Base-by-base conservation (phyloP, 257 asterid genomes). In the Solanum chiquidenum region DNA sequence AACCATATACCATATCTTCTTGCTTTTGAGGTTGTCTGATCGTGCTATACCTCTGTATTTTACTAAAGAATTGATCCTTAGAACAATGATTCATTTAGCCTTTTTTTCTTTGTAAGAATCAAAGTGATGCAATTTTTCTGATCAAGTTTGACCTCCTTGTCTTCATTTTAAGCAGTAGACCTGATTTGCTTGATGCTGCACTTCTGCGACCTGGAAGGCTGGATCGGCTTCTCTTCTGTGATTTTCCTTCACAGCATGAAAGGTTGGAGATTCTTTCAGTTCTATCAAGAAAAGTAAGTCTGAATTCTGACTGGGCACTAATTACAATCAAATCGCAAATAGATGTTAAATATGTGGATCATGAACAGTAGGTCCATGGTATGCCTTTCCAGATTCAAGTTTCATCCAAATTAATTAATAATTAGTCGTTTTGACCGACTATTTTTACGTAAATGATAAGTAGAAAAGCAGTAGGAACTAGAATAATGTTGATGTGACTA, bases 131-230 rank as follows among this genome's bases (percentile, higher is more conserved):
- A 49, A 49, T 49, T 82, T 31, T 52, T 49, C 20, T 82, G 44
- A 49, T 49, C 86, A 82, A 82, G 68, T 46, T 82, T 82, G 86
- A 49, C 69, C 69, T 27, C 82, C 34, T 25, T 72, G 85, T 68
- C 85, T 90, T 86, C 83, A 90, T 87, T 52, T 44, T 66, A 34
- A 76, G 88, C 88, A 95, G 99, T 92, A 94, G 99, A 77, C 99
- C 99, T 18, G 99, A 97, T 93, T 90, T 97, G 94, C 99, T 97
- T 87, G 99, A 97, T 94, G 99, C 98, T 92, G 99, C 99, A 79
- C 99, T 97, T 88, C 86, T 97, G 83, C 94, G 99, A 83, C 99
- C 99, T 75, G 99, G 99, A 89, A 94, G 99, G 92, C 93, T 95
- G 88, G 99, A 96, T 88, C 94, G 98, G 79, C 99, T 96, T 86